A percentile compares a stretch with the other conserved stretches of the same genome.
Conservation (phyloP, 2,329 filamentous ascomycete species). For the Penicillium sp. region DNA sequence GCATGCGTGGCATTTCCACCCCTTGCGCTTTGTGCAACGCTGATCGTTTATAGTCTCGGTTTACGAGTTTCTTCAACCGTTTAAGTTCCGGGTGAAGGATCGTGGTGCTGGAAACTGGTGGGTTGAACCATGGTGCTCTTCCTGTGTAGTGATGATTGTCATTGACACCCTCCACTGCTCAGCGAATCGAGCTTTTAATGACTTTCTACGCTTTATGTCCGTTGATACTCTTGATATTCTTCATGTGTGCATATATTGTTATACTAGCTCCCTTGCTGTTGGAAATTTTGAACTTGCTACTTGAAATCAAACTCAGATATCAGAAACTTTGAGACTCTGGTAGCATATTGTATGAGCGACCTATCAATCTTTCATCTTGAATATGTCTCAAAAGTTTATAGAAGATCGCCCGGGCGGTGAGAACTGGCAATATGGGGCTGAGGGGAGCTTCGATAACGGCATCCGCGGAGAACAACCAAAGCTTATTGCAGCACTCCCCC, state of each 20-base stretch:
- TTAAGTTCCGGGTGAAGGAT: constrained; percentile 16
- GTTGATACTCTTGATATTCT: constrained; percentile 12
- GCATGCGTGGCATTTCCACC: too few relatives aligned
- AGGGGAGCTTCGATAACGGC: constrained; percentile 29
- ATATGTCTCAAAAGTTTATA: background rate
- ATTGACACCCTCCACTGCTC: background rate
- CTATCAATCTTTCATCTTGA: background rate
- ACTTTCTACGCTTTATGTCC: constrained; percentile 25
- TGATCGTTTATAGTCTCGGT: constrained; percentile 14
- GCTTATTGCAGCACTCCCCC: constrained; percentile 11
- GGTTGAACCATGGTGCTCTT: background rate
- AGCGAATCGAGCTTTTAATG: constrained; percentile 16
- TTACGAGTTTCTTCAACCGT: constrained; percentile 25
- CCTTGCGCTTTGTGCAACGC: background rate
- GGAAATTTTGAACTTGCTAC: background rate
- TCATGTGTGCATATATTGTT: constrained; percentile 6
- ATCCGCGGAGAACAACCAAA: constrained; percentile 26
- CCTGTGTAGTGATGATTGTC: background rate
- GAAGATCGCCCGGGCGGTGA: constrained; percentile 27
- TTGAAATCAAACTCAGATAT: background rate
- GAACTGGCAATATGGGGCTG: constrained; percentile 28
- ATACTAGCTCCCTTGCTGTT: constrained; percentile 1
- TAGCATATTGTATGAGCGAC: background rate
- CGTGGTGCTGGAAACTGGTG: background rate
- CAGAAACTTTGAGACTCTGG: background rate